Evolutionary conservation across 2,329 filamentous ascomycete genomes (phyloP), one percentile per base, ranked within the genome.

Genomic region (Paramyrothecium sp.): DNA sequence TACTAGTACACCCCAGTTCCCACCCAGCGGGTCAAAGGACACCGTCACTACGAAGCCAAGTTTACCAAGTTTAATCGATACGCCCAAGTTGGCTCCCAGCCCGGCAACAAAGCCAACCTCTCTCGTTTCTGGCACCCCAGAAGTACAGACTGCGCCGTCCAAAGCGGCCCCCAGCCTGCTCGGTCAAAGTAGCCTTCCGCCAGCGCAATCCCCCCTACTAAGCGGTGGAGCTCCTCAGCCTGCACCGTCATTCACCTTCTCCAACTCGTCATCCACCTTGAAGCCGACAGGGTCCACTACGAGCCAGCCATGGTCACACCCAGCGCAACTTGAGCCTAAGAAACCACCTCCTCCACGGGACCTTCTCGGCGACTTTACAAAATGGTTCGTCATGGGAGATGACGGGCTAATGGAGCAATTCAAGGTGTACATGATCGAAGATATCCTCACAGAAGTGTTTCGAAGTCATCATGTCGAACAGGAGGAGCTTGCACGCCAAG

Each of bases 381-480:
- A 73, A 23, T 87, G 84, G 84, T 81, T 80, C 55, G 80, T 85
- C 3, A 69, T 71, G 13, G 84, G 79, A 33, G 84, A 87, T 56
- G 68, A 72, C 17, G 84, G 84, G 0, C 65, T 86, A 8, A 65
- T 86, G 65, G 73, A 81, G 7, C 75, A 83, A 13, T 81, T 86
- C 47, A 69, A 79, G 55, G 69, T 76, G 13, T 75, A 74, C 41
- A 73, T 77, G 19, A 63, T 85, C 2, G 75, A 78, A 48, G 71
- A 79, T 19, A 63, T 84, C 3, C 67, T 85, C 10, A 67, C 67
- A 33, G 65, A 71, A 5, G 71, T 75, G 0, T 84, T 75, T 63
- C 65, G 73, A 1, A 67, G 73, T 11, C 80, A 75, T 54, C 61
- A 76, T 21, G 62, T 20, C 7, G 49, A 51, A 26, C 7, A 51